Evolutionary conservation across 2,329 filamentous ascomycete genomes (phyloP).

Genomic region (Zasmidium angulare): DNA sequence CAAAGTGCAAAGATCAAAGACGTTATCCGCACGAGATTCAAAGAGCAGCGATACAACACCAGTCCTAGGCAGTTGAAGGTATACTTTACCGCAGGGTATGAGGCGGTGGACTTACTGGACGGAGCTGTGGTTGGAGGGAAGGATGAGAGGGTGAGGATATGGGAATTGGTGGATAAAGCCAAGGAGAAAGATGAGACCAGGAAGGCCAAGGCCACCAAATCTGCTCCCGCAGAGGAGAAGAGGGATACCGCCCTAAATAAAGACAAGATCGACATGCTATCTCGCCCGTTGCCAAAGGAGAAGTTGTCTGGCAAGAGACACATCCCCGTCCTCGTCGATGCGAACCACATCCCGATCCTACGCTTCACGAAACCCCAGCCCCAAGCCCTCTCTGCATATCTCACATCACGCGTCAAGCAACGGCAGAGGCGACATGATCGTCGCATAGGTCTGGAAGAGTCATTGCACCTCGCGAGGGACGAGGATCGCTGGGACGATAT

Average conservation of each 20-base stretch:
- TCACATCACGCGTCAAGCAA: constrained; percentile 53
- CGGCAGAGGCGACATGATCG: constrained; percentile 45
- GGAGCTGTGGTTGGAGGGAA: constrained; percentile 34
- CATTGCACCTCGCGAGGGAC: constrained; percentile 40
- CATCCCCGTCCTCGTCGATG: constrained; percentile 59
- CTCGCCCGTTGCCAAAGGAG: constrained; percentile 29
- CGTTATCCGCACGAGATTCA: constrained; percentile 63
- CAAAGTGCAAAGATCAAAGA: constrained; percentile 46
- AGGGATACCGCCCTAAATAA: background rate
- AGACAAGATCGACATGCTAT: constrained; percentile 18
- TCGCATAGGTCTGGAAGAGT: constrained; percentile 43
- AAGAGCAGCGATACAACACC: constrained; percentile 57
- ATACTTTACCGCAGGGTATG: constrained; percentile 68
- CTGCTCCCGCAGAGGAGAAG: background rate
- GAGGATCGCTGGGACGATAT: constrained; percentile 53
- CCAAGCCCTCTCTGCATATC: constrained; percentile 54
- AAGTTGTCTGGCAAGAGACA: constrained; percentile 52
- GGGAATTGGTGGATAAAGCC: too few relatives aligned
- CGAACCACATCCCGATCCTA: constrained; percentile 62
- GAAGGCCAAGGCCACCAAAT: background rate
- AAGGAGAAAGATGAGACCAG: too few relatives aligned
- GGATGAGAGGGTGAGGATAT: background rate
- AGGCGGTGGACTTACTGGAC: constrained; percentile 49
- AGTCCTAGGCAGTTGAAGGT: constrained; percentile 61
- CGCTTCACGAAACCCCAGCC: constrained; percentile 67